phyloP scores from a whole-genome alignment of 306 rosid genomes.

The Medicago lupulina region DNA sequence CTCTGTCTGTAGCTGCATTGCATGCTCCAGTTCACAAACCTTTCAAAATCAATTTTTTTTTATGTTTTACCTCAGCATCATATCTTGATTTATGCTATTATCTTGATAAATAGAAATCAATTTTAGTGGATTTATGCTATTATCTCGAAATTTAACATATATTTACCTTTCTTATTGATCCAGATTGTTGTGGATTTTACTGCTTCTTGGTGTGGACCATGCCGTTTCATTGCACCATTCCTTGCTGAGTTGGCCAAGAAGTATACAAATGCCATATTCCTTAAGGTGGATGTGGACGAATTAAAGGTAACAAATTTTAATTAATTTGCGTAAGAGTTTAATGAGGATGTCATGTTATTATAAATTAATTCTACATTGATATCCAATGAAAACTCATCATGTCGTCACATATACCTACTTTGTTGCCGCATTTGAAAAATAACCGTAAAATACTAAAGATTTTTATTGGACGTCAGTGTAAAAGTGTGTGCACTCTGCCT shows the following conservation, averaged over 20 bases:
- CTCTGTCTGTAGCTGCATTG: background rate
- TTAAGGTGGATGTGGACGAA: conserved; percentile 92
- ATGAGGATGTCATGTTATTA: background rate
- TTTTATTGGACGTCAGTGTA: background rate
- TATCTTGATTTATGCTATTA: background rate
- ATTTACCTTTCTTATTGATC: conserved; percentile 28
- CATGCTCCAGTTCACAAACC: background rate
- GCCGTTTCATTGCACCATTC: conserved; percentile 84
- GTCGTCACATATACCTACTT: background rate
- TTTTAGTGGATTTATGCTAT: background rate
- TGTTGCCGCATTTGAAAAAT: background rate
- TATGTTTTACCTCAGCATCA: background rate
- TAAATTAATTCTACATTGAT: background rate
- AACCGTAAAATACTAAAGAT: background rate
- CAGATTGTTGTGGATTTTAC: conserved; percentile 88
- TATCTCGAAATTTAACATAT: background rate
- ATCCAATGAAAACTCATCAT: background rate
- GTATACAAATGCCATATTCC: conserved; percentile 59
- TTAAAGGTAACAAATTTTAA: conserved; percentile 59
- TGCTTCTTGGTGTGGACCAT: conserved; percentile 99
- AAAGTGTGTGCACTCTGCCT: background rate
- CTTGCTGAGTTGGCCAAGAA: conserved; percentile 78
- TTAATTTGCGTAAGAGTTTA: background rate
- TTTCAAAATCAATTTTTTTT: background rate
- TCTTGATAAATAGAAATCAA: too few relatives aligned